Evolutionary conservation across 371 early-diverging fungal genomes (phyloP), one percentile per base, ranked within the genome.

Genomic region (Mucor plumbeus): DNA sequence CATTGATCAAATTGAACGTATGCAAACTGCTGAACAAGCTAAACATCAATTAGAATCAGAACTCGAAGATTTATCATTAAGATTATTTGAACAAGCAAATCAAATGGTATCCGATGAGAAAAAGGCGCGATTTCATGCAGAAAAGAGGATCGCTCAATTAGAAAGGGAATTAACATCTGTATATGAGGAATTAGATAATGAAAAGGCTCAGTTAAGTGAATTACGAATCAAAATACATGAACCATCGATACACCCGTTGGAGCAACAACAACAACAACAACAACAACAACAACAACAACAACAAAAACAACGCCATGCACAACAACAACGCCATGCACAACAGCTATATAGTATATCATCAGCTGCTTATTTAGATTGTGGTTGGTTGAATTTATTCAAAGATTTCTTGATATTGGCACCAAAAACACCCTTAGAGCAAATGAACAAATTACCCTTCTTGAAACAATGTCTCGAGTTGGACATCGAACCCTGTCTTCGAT

Each of bases 31-130:
- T 4, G 63, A 65, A 38, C 63, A 62, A 11, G 66, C 63, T 3
- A 67, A 58, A 53, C 36, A 39, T 9, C 57, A 64, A 35, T 54
- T 69, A 4, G 74, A 76, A 36, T 54, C 63, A 7, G 77, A 76
- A 48, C 47, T 76, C 7, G 73, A 76, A 33, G 77, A 76, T 33
- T 41, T 76, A 6, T 73, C 77, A 3, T 50, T 35, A 1, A 11
- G 55, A 2, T 44, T 76, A n/a, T 76, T 76, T 59, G 74, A 76
- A 26, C 69, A 76, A 26, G 77, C 77, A 10, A 76, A 76, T 21
- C 55, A 65, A 31, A 76, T 76, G 77, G 77, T 76, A 15, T 50
- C 77, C 5, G 50, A 61, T 10, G 71, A 76, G 38, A 75, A 59
- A 35, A 58, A 50, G 39, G 69, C 63, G 3, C 50, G 67, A 4